phyloP scores from a whole-genome alignment of 2,329 filamentous ascomycete genomes.

The Chaetomium olivaceum region DNA sequence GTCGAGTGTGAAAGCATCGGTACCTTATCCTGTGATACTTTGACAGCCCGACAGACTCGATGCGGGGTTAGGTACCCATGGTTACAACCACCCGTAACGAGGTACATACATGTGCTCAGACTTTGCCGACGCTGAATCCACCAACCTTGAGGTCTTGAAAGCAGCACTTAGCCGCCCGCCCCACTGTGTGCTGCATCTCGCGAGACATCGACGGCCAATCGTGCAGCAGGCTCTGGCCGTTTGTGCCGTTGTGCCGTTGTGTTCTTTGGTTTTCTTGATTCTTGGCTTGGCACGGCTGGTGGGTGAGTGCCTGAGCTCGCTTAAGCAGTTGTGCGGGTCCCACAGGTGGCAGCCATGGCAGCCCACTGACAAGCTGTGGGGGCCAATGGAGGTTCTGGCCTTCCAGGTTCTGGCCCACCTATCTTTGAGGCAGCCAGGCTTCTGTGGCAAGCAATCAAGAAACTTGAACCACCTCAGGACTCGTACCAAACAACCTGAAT shows the following conservation, averaged over 20 bases:
- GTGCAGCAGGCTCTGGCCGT: not conserved
- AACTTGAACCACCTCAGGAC: not conserved
- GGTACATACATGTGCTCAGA: too few relatives aligned
- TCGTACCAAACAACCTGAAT: not conserved
- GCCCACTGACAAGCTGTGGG: not conserved
- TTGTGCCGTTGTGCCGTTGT: too few relatives aligned
- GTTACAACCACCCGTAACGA: too few relatives aligned
- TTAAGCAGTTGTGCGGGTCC: not conserved
- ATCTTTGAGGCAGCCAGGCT: not conserved
- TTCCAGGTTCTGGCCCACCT: too few relatives aligned
- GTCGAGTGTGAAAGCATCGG: not conserved
- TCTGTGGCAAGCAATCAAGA: not conserved
- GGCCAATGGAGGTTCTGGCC: too few relatives aligned
- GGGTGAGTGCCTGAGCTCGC: not conserved
- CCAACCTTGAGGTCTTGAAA: too few relatives aligned
- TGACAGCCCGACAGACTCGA: not conserved
- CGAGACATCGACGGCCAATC: not conserved
- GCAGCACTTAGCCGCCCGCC: conserved; percentile 2
- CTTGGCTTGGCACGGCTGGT: not conserved
- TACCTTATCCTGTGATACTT: not conserved
- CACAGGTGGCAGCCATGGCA: not conserved
- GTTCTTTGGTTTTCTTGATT: not conserved
- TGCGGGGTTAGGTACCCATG: conserved; percentile 15
- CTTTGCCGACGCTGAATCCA: not conserved
- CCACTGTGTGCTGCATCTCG: not conserved